Conservation (phyloP, 2,329 filamentous ascomycete genomes). For the Tolypocladium paradoxum region DNA sequence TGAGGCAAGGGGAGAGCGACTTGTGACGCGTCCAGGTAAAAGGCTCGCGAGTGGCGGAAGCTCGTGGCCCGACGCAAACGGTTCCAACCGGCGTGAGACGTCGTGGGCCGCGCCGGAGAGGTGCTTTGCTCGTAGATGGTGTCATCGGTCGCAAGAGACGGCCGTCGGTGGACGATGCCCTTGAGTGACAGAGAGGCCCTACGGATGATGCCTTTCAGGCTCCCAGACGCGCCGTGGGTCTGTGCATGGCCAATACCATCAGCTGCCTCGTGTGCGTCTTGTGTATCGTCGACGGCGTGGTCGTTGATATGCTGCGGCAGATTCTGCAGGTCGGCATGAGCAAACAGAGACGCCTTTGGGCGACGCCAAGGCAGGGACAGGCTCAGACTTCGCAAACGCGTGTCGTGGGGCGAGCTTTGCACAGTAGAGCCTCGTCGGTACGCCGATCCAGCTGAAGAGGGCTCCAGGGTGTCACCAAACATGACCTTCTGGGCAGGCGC, state of each 20-base stretch:
- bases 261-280: conserved; percentile 12
- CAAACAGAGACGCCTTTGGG: conserved; percentile 31
- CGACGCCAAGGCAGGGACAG: conserved; percentile 38
- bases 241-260: conserved; percentile 13
- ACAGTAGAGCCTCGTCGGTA: conserved; percentile 3
- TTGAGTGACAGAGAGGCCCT: conserved; percentile 45
- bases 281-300: conserved; percentile 20
- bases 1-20: conserved; percentile 15
- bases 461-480: conserved; percentile 26
- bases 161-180: conserved; percentile 38
- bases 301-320: conserved; percentile 19
- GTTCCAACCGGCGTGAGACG: conserved; percentile 39
- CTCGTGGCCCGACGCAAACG: conserved; percentile 39
- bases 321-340: conserved; percentile 19
- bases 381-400: conserved; percentile 37
- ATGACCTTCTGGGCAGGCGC: conserved; percentile 30
- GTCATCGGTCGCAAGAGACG: conserved; percentile 27
- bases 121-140: conserved; percentile 15
- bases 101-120: conserved; percentile 26
- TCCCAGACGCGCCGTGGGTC: conserved; percentile 14
- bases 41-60: conserved; percentile 36
- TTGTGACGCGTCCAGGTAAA: conserved; percentile 26
- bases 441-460: background rate
- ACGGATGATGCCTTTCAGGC: conserved; percentile 41
- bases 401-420: conserved; percentile 18